A percentile compares a stretch with the other conserved stretches of the same genome.
Evolutionary conservation across 371 early-diverging fungal genomes (phyloP).

Genomic region (Choanephora cucurbitarum): DNA sequence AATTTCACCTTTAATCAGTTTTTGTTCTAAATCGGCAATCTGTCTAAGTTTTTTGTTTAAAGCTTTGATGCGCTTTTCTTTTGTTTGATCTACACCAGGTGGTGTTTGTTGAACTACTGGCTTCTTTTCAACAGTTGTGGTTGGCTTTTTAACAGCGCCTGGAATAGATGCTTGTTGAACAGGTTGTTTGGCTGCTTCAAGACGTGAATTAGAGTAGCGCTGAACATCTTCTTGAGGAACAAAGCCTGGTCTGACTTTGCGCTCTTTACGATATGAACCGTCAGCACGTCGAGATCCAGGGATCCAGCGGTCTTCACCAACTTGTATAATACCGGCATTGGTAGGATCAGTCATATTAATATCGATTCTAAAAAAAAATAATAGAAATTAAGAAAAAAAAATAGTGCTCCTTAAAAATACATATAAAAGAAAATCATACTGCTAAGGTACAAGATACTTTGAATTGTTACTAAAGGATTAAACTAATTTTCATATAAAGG

Average conservation of each 20-base stretch:
- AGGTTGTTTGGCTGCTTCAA: constrained; percentile 8
- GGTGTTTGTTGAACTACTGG: constrained; percentile 17
- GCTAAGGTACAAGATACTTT: too few relatives aligned
- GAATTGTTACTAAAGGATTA: too few relatives aligned
- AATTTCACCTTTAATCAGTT: constrained; percentile 15
- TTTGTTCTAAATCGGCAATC: constrained; percentile 24
- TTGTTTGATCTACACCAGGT: constrained; percentile 12
- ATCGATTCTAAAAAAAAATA: not conserved
- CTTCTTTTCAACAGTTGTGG: constrained; percentile 17
- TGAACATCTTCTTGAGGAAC: constrained; percentile 66
- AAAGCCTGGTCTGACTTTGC: constrained; percentile 69
- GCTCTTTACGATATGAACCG: constrained; percentile 69
- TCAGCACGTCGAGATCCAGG: constrained; percentile 69
- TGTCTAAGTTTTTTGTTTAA: constrained; percentile 27
- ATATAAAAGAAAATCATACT: too few relatives aligned
- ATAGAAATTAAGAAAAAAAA: too few relatives aligned
- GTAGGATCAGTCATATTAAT: constrained; percentile 12
- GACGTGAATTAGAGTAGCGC: constrained; percentile 57
- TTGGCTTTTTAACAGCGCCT: constrained; percentile 30
- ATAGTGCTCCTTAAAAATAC: too few relatives aligned
- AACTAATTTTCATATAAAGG: too few relatives aligned
- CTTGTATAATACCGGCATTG: constrained; percentile 40
- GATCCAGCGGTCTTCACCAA: constrained; percentile 54
- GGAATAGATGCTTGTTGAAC: constrained; percentile 17
- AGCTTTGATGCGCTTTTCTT: constrained; percentile 26